Evolutionary conservation across 768 basidiomycete genomes (phyloP).

Genomic region (Pisolithus tinctorius): DNA sequence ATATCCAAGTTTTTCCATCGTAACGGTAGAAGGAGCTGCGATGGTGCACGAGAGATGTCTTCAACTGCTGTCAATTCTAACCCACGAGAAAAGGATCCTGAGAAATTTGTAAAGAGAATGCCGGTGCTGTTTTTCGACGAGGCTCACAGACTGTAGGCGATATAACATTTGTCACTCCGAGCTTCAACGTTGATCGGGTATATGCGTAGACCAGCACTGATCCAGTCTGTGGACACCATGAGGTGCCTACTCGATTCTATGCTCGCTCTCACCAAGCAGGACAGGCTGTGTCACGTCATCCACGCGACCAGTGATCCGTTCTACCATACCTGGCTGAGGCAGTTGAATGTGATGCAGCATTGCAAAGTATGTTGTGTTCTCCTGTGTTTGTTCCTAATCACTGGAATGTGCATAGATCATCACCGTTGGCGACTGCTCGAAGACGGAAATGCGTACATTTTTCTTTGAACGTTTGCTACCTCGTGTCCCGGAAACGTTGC

Average conservation of each 20-base stretch:
- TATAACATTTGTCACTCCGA: background rate
- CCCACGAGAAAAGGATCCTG: constrained; percentile 21
- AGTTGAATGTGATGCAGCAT: constrained; percentile 75
- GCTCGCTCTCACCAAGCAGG: constrained; percentile 84
- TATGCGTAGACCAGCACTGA: constrained; percentile 55
- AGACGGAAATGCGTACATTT: constrained; percentile 59
- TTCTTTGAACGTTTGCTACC: constrained; percentile 60
- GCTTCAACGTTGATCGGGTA: background rate
- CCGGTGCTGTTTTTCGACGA: constrained; percentile 84
- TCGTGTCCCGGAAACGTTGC: constrained; percentile 61
- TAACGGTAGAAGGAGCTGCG: constrained; percentile 15
- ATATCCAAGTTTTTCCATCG: constrained; percentile 24
- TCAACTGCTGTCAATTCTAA: constrained; percentile 19
- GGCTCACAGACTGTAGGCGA: constrained; percentile 68
- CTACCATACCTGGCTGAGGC: constrained; percentile 78
- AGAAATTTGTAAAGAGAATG: constrained; percentile 52
- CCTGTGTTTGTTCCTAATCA: background rate
- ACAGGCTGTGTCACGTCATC: constrained; percentile 75
- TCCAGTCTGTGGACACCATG: constrained; percentile 75
- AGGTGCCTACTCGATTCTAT: constrained; percentile 80
- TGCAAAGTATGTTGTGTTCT: constrained; percentile 49
- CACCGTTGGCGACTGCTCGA: constrained; percentile 74
- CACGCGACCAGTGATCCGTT: constrained; percentile 81
- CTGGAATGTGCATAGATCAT: constrained; percentile 42
- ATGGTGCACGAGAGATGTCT: constrained; percentile 27